Evolutionary conservation across 2,329 filamentous ascomycete species (phyloP).

Genomic region (Alternaria atra): DNA sequence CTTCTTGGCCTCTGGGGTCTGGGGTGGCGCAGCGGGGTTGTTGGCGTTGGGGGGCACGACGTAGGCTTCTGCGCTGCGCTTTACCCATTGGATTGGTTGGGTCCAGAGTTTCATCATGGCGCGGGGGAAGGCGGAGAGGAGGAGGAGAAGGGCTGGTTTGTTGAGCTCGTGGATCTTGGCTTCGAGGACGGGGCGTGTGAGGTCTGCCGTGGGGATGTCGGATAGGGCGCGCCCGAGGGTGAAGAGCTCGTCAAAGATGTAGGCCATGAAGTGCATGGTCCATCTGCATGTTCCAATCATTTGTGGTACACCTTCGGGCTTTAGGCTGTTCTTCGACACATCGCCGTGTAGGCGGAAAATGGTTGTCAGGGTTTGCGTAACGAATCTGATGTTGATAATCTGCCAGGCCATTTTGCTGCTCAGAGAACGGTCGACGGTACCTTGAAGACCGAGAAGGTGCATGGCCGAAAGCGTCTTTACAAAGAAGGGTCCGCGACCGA

Average conservation of each 20-base stretch:
- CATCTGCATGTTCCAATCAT: constrained; percentile 77
- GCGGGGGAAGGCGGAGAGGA: constrained; percentile 48
- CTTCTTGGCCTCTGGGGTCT: constrained; percentile 56
- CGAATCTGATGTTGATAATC: constrained; percentile 77
- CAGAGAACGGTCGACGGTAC: constrained; percentile 62
- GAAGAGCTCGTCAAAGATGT: constrained; percentile 63
- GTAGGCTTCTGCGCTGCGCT: constrained; percentile 35
- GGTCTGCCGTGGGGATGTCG: constrained; percentile 47
- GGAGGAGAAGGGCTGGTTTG: constrained; percentile 44
- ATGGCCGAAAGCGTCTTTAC: constrained; percentile 81
- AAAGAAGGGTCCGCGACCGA: constrained; percentile 69
- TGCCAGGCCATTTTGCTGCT: constrained; percentile 78
- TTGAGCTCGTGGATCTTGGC: constrained; percentile 43
- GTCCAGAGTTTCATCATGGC: constrained; percentile 50
- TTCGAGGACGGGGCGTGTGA: constrained; percentile 39
- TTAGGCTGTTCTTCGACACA: constrained; percentile 58
- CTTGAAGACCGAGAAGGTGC: constrained; percentile 71
- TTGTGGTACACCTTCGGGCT: constrained; percentile 47
- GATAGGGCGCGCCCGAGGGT: constrained; percentile 34
- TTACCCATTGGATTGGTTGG: constrained; percentile 44
- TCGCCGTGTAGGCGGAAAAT: constrained; percentile 54
- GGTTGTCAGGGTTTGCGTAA: constrained; percentile 69
- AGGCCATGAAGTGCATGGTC: constrained; percentile 72
- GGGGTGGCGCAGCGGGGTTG: constrained; percentile 50
- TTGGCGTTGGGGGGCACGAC: constrained; percentile 46